Conservation (phyloP, 495 filamentous ascomycete species). For the Jackrogersella minutella region DNA sequence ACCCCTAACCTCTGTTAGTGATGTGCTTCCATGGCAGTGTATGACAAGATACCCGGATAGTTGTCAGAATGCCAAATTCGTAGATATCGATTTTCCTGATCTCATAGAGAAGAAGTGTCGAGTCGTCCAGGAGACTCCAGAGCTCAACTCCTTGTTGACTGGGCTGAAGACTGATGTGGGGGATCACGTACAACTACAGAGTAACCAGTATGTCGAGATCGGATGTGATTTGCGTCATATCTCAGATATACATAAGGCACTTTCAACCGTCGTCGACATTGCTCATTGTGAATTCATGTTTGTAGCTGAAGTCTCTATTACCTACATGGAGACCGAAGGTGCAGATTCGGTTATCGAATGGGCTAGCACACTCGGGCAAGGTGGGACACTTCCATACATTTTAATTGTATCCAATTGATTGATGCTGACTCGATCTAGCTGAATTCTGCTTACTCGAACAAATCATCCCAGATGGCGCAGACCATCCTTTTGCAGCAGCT, state of each 20-base stretch:
- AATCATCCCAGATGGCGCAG: constrained; percentile 75
- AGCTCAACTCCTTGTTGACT: constrained; percentile 62
- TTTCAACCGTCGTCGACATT: constrained; percentile 64
- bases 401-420: constrained; percentile 11
- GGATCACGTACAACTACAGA: constrained; percentile 61
- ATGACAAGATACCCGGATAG: constrained; percentile 66
- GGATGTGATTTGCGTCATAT: constrained; percentile 83
- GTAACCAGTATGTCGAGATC: constrained; percentile 76
- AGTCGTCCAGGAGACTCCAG: constrained; percentile 66
- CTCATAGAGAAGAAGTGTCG: constrained; percentile 78
- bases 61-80: constrained; percentile 68
- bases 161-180: constrained; percentile 55
- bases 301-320: constrained; percentile 87
- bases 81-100: constrained; percentile 88
- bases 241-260: constrained; percentile 59
- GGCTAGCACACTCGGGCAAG: constrained; percentile 69
- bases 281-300: constrained; percentile 72
- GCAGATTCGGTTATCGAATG: constrained; percentile 77
- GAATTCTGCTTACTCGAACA: constrained; percentile 91
- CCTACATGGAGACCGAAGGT: constrained; percentile 83
- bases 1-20: constrained; percentile 59
- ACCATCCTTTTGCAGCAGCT: constrained; percentile 85
- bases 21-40: constrained; percentile 89
- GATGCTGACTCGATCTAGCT: constrained; percentile 46
- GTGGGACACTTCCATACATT: constrained; percentile 49